A percentile compares a stretch with the other conserved stretches of the same genome.
Evolutionary conservation across 495 filamentous ascomycete genomes (phyloP).

Genomic region (Corynascus novoguineensis): DNA sequence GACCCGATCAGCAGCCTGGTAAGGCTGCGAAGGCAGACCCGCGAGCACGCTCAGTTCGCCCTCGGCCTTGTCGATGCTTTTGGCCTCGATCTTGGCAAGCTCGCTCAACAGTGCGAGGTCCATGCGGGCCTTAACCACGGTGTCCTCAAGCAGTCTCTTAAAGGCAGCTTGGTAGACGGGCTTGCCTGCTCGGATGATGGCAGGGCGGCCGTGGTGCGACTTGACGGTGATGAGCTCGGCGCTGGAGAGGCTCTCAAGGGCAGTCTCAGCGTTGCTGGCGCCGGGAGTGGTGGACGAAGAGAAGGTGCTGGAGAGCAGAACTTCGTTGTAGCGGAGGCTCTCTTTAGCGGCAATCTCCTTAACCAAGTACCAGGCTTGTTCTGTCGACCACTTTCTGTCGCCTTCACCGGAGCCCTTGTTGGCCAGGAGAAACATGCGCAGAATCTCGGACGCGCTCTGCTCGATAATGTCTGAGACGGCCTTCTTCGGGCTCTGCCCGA

Average conservation of each 20-base stretch:
- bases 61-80: slow-evolving; percentile 71
- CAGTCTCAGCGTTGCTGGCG: slow-evolving; percentile 55
- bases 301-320: slow-evolving; percentile 71
- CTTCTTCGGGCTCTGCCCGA: slow-evolving; percentile 75
- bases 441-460: slow-evolving; percentile 78
- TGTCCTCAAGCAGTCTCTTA: slow-evolving; percentile 60
- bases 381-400: slow-evolving; percentile 61
- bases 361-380: slow-evolving; percentile 89
- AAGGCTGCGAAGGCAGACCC: slow-evolving; percentile 55
- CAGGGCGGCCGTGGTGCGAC: slow-evolving; percentile 68
- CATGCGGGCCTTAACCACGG: slow-evolving; percentile 64
- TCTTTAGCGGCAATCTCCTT: slow-evolving; percentile 60
- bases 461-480: slow-evolving; percentile 88
- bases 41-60: slow-evolving; percentile 65
- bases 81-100: slow-evolving; percentile 64
- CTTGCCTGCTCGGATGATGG: slow-evolving; percentile 68
- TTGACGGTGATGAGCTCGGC: slow-evolving; percentile 80
- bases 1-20: slow-evolving; percentile 55
- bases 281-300: slow-evolving; percentile 41
- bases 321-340: slow-evolving; percentile 70
- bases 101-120: slow-evolving; percentile 65
- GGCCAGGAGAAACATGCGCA: slow-evolving; percentile 82
- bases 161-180: slow-evolving; percentile 89
- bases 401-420: slow-evolving; percentile 30
- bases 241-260: slow-evolving; percentile 74